Conservation (phyloP, 441 rosid genomes). For the Erodium trifolium region DNA sequence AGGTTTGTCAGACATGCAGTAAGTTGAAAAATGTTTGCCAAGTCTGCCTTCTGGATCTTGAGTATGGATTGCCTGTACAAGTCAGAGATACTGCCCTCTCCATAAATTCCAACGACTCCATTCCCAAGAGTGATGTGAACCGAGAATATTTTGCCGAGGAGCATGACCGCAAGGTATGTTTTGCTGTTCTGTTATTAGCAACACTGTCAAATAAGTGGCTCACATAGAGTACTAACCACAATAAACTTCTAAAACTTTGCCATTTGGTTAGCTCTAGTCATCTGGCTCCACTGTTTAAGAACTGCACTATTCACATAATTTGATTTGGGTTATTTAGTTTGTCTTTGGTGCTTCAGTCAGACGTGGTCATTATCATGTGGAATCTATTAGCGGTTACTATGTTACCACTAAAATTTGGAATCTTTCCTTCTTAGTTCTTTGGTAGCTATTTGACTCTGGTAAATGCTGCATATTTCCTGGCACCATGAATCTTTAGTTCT, state of each 20-base stretch:
- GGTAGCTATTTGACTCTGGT: not conserved
- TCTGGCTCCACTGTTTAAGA: not conserved
- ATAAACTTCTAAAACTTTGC: not conserved
- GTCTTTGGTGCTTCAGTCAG: not conserved
- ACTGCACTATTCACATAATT: constrained; percentile 2
- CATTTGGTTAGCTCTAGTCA: not conserved
- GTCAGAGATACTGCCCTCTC: constrained; percentile 87
- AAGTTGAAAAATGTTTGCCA: constrained; percentile 94
- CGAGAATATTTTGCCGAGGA: constrained; percentile 94
- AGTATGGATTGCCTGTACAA: constrained; percentile 93
- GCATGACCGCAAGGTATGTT: constrained; percentile 77
- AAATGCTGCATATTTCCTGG: not conserved
- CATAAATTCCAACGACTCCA: constrained; percentile 75
- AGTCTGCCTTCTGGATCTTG: constrained; percentile 92
- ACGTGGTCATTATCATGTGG: not conserved
- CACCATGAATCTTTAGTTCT: not conserved
- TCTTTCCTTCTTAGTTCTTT: not conserved
- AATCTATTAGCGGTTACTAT: not conserved
- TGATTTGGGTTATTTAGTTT: not conserved
- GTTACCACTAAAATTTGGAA: not conserved
- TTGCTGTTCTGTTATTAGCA: not conserved
- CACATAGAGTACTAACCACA: not conserved
- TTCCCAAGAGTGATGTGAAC: constrained; percentile 93
- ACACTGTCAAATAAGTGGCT: not conserved
- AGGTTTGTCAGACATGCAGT: constrained; percentile 90